Percentiles rank a stretch among this genome's conserved stretches.
Evolutionary conservation across 1,284 basidiomycete genomes (phyloP).

Genomic region (Ustilago shanxiensis): DNA sequence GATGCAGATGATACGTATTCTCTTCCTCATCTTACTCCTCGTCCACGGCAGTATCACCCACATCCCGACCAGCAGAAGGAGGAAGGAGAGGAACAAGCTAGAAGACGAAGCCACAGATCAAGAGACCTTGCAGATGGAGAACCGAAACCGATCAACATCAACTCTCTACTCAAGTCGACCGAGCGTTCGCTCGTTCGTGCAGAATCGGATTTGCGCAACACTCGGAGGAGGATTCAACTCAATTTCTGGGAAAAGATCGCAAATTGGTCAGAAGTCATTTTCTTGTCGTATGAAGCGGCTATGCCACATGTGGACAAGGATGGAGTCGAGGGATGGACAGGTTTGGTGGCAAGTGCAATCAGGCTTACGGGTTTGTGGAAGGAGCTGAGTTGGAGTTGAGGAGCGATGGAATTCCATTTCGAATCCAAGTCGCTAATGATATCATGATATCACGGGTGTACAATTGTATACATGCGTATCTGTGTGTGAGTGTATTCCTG

Average conservation of each 20-base stretch:
- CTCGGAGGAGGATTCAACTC: slow-evolving; percentile 18
- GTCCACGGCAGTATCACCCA: slow-evolving; percentile 1
- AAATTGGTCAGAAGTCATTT: slow-evolving; percentile 42
- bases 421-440: not conserved
- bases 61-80: not conserved
- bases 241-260: slow-evolving; percentile 43
- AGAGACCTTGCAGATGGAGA: not conserved
- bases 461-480: not conserved
- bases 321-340: slow-evolving; percentile 47
- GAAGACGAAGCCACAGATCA: not conserved
- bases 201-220: slow-evolving; percentile 31
- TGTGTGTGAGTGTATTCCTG: not conserved
- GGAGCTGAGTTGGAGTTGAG: slow-evolving; percentile 28
- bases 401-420: not conserved
- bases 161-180: slow-evolving; percentile 21
- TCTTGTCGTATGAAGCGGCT: slow-evolving; percentile 51
- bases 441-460: not conserved
- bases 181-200: slow-evolving; percentile 40
- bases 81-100: not conserved
- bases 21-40: not conserved
- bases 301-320: slow-evolving; percentile 53
- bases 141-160: slow-evolving; percentile 8
- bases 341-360: slow-evolving; percentile 40
- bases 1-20: slow-evolving; percentile 19
- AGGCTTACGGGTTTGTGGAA: slow-evolving; percentile 41